Evolutionary conservation across 108 stramenopile genomes (phyloP), one percentile per base, ranked within the genome.

Genomic region (Cylindrotheca closterium): DNA sequence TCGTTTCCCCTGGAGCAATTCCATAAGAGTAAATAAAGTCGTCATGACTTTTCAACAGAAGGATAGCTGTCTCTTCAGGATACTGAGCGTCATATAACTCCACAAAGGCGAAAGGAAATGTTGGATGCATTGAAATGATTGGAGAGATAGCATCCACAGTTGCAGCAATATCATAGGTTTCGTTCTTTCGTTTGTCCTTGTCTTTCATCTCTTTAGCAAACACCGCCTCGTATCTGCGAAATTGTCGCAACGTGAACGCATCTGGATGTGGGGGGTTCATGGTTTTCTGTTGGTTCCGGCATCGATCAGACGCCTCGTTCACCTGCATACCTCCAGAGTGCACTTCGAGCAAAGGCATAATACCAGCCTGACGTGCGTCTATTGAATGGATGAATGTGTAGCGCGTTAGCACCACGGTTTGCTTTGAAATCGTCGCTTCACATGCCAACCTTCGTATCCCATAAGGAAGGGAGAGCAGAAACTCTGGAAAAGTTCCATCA

Each of bases 101-200:
- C 42, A 89, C 63, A 2, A 92, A 57, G 26, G 82, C 79, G 72
- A 89, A 92, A 33, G 91, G 88, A 51, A 87, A 73, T 30, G 75
- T 70, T 46, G 72, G 67, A 48, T 80, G 77, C 57, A 72, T 23
- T 3, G 80, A 52, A 10, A 92, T 73, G 51, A 92, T 88, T 1
- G 91, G 87, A n/a, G 91, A 86, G 47, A 88, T 78, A 3, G 91
- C 80, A 79, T 86, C 84, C 2, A 92, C 77, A 26, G 54, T 76
- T 30, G 68, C 83, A 29, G 60, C 59, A 31, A 64, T 60, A 65
- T 51, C 49, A 42, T 57, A 32, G 4, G 4, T 30, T 4, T 64
- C 63, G 17, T 56, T 63, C 2, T 24, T 19, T 26, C 63, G 31
- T 28, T 30, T 48, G n/a, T 32, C 60, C 17, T 47, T 64, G 19